phyloP scores from a whole-genome alignment of 106 monocot species.

The Apostasia ramifera region DNA sequence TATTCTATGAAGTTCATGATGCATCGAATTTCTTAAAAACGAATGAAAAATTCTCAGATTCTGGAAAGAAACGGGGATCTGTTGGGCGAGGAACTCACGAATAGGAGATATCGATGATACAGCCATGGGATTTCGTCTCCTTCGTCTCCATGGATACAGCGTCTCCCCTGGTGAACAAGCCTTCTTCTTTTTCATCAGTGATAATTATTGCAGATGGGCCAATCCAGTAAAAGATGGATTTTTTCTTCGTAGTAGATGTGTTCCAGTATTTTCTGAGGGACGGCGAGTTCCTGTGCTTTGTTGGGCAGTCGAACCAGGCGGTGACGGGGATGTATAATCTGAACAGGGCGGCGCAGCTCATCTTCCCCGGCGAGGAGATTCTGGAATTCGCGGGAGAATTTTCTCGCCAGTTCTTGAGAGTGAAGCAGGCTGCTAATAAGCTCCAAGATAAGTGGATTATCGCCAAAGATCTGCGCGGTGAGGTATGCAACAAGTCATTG shows the following conservation, averaged over 20 bases:
- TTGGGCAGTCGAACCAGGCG: constrained; percentile 82
- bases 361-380: constrained; percentile 54
- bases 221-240: no score
- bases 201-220: no score
- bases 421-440: constrained; percentile 39
- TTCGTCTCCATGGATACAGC: constrained; percentile 82
- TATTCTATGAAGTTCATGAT: neutral
- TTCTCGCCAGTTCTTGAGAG: constrained; percentile 50
- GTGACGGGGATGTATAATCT: constrained; percentile 92
- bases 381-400: constrained; percentile 53
- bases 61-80: constrained; percentile 74
- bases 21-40: neutral
- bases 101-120: constrained; percentile 87
- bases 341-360: constrained; percentile 69
- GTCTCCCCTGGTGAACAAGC: constrained; percentile 59
- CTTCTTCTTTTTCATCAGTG: no score
- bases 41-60: constrained; percentile 18
- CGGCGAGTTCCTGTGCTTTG: constrained; percentile 82
- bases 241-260: constrained; percentile 32
- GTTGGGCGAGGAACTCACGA: constrained; percentile 77
- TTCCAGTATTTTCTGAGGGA: constrained; percentile 70
- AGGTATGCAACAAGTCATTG: constrained; percentile 34
- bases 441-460: constrained; percentile 93
- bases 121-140: constrained; percentile 84
- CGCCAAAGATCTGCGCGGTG: constrained; percentile 83